Percentiles rank a stretch among this genome's conserved stretches.
phyloP scores from a whole-genome alignment of 257 asterid species.

The Buddleja alternifolia region DNA sequence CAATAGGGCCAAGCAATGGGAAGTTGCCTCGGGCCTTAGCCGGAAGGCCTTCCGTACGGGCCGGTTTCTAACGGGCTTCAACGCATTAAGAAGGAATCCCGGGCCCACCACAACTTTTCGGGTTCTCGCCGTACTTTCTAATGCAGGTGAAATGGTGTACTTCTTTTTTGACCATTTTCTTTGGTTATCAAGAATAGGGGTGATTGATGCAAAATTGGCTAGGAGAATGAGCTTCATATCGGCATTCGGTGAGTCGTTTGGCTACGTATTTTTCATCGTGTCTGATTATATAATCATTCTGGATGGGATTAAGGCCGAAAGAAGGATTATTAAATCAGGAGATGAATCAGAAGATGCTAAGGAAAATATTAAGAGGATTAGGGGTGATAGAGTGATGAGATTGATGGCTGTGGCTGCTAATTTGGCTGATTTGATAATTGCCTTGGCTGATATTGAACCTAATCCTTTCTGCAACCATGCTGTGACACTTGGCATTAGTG shows the following conservation, averaged over 20 bases:
- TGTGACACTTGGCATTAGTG: slow-evolving; percentile 84
- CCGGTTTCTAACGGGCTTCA: slow-evolving; percentile 90
- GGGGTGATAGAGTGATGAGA: slow-evolving; percentile 82
- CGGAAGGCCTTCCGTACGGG: slow-evolving; percentile 91
- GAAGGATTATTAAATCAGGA: slow-evolving; percentile 31
- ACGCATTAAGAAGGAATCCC: slow-evolving; percentile 64
- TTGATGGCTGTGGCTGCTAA: slow-evolving; percentile 90
- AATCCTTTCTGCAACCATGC: slow-evolving; percentile 87
- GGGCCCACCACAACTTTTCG: slow-evolving; percentile 57
- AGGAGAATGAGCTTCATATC: slow-evolving; percentile 79
- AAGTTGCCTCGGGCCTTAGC: slow-evolving; percentile 85
- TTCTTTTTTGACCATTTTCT: slow-evolving; percentile 92
- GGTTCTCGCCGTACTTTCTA: slow-evolving; percentile 70
- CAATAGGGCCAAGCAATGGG: slow-evolving; percentile 78
- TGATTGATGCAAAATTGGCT: slow-evolving; percentile 59
- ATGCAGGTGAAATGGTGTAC: slow-evolving; percentile 93
- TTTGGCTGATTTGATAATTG: slow-evolving; percentile 81
- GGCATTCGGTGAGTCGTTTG: slow-evolving; percentile 90
- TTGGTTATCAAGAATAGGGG: slow-evolving; percentile 83
- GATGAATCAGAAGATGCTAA: slow-evolving; percentile 32
- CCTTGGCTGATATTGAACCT: slow-evolving; percentile 85
- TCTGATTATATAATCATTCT: slow-evolving; percentile 60
- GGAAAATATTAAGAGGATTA: slow-evolving; percentile 49
- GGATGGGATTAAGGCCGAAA: slow-evolving; percentile 65
- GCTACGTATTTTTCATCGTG: slow-evolving; percentile 70